These are phyloP conservation scores for Cryptococcus jaspeensis DNA, from an alignment of 1,284 basidiomycete species.

Conservation along the genomic window DNA sequence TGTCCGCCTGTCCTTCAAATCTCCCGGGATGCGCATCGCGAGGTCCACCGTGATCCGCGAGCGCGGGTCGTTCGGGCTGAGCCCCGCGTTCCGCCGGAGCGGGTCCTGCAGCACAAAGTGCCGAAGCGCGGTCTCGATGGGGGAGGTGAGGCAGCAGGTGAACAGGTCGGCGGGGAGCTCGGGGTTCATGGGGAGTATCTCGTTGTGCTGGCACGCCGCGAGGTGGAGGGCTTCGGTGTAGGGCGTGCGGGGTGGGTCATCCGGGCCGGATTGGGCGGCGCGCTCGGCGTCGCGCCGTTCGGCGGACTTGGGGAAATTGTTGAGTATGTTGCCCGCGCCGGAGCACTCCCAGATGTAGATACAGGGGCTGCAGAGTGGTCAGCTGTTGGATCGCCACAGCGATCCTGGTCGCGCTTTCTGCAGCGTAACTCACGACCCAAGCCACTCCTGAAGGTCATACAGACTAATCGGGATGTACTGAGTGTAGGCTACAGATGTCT, in stretches of 20 bases:
- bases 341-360: slow-evolving; percentile 99
- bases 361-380: slow-evolving; percentile 64
- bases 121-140: slow-evolving; percentile 94
- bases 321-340: slow-evolving; percentile 87
- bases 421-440: slow-evolving; percentile 59
- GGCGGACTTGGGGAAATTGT: slow-evolving; percentile 86
- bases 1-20: slow-evolving; percentile 90
- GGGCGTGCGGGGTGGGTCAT: slow-evolving; percentile 61
- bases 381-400: not conserved
- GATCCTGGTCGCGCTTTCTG: not conserved
- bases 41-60: slow-evolving; percentile 73
- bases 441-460: slow-evolving; percentile 87
- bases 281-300: slow-evolving; percentile 78
- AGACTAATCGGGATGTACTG: slow-evolving; percentile 97
- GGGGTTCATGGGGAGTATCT: slow-evolving; percentile 90
- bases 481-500: slow-evolving; percentile 64
- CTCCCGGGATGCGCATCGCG: slow-evolving; percentile 93
- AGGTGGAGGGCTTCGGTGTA: slow-evolving; percentile 92
- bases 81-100: slow-evolving; percentile 62
- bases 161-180: slow-evolving; percentile 97
- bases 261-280: slow-evolving; percentile 19
- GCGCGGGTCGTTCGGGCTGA: slow-evolving; percentile 53
- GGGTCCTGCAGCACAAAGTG: slow-evolving; percentile 92
- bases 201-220: slow-evolving; percentile 88
- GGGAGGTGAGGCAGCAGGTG: slow-evolving; percentile 95